phyloP scores from a whole-genome alignment of 202 grass and related monocot species.

The Schoenoplectus triqueter region DNA sequence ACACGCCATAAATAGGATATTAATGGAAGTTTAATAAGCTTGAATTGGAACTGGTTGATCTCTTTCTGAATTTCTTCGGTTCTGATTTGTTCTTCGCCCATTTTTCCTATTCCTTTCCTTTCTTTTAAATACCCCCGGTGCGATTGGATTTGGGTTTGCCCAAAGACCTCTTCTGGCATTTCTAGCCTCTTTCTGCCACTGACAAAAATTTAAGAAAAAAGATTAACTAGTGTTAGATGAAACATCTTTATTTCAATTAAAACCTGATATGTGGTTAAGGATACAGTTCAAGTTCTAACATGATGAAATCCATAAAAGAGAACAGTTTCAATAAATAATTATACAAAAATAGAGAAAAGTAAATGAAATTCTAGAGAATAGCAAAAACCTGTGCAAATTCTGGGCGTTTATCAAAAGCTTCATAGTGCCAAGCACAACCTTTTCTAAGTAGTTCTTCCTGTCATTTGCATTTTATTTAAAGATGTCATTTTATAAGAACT shows the following conservation, averaged over 20 bases:
- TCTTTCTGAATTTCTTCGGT: slow-evolving; percentile 26
- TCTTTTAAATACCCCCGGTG: slow-evolving; percentile 62
- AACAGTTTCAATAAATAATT: neutral
- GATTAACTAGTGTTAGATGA: neutral
- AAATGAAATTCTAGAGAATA: neutral
- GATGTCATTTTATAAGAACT: neutral
- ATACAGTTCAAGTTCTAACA: neutral
- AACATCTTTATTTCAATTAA: neutral
- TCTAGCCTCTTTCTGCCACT: slow-evolving; percentile 71
- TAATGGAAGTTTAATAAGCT: slow-evolving; percentile 33
- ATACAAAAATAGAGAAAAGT: neutral
- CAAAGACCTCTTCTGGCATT: slow-evolving; percentile 54
- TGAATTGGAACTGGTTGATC: slow-evolving; percentile 30
- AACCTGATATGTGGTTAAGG: neutral
- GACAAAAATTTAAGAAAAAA: slow-evolving; percentile 5
- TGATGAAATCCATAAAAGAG: neutral
- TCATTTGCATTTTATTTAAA: neutral
- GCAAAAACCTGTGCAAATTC: slow-evolving; percentile 57
- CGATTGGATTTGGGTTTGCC: slow-evolving; percentile 52
- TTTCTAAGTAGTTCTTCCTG: slow-evolving; percentile 69
- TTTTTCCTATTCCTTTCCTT: slow-evolving; percentile 31
- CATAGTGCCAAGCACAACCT: slow-evolving; percentile 63
- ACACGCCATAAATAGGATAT: neutral
- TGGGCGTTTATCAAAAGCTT: slow-evolving; percentile 51
- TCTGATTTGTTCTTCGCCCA: neutral